Conservation (phyloP, 2,329 filamentous ascomycete species). For the Ophiostoma quercus region DNA sequence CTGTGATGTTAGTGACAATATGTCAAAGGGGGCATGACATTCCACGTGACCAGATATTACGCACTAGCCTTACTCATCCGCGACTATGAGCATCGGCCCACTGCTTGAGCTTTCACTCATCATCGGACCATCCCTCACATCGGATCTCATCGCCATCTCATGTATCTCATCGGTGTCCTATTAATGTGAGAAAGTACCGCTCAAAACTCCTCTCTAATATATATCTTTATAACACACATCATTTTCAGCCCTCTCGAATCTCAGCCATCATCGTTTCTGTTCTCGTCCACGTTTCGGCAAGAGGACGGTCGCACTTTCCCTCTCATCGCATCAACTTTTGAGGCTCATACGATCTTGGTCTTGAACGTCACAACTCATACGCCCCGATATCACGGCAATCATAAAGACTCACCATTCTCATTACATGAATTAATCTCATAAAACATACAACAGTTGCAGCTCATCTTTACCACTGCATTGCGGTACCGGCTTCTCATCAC, state of each 20-base stretch:
- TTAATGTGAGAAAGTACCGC: neutral
- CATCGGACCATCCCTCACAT: neutral
- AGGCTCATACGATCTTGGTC: neutral
- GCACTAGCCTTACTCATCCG: neutral
- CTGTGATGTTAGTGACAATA: neutral
- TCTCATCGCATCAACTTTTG: neutral
- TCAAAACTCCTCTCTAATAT: neutral
- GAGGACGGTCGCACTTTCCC: neutral
- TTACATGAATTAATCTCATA: no score
- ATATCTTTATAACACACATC: neutral
- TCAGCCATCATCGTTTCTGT: neutral
- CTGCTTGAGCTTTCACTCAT: neutral
- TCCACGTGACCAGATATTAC: neutral
- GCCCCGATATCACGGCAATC: no score
- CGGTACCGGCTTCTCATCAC: neutral
- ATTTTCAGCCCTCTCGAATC: neutral
- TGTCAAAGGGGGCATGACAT: neutral
- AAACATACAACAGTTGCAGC: neutral
- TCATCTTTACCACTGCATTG: neutral
- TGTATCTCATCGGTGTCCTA: neutral
- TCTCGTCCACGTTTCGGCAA: neutral
- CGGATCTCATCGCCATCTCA: conserved; percentile 5
- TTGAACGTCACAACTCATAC: neutral
- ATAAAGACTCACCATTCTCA: no score
- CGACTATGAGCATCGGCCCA: neutral